Evolutionary conservation across 169 alveolate genomes (phyloP), one percentile per base, ranked within the genome.

Genomic region (Eimeria brunetti): DNA sequence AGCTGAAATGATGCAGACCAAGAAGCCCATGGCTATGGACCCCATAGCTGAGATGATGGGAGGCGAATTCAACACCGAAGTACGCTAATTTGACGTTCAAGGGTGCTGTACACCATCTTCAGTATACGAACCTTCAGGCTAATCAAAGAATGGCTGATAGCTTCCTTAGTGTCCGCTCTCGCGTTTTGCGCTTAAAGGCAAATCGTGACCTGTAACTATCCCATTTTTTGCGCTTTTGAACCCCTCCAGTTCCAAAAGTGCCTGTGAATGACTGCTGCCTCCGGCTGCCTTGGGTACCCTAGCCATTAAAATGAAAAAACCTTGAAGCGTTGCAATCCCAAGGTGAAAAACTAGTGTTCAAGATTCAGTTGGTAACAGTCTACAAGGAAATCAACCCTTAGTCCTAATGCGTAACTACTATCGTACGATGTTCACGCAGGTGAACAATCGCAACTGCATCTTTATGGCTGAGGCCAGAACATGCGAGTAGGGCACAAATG

Each of bases 141-240:
- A 86, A 86, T 46, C 93, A 86, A 53, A 86, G 69, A 49, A 86
- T 86, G 93, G 93, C 93, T 51, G 93, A 86, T 14, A 86, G 93
- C 93, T 86, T 86, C 67, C 93, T 86, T 62, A 86, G 83, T 49
- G 93, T 64, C 27, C 93, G 93, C 93, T 60, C 93, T 36, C 93
- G 81, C 81, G 78, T 86, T 60, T 58, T 86, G 93, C 93, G 81
- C 64, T 51, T 64, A 27, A 86, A 86, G 93, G 93, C 93, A 16
- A 86, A 86, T 64, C 93, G 93, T 16, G 93, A 86, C 51, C 24
- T 86, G 83, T 86, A 86, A 64, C 18, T 56, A 62, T 46, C 27
- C 81, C 88, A 14, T 46, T n/a, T 2, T 9, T 51, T 27, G 88
- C 44, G 27, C 64, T 46, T 6, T 49, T 44, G 46, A 78, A 24